phyloP scores from a whole-genome alignment of 257 asterid genomes.

The Gentiana dahurica region DNA sequence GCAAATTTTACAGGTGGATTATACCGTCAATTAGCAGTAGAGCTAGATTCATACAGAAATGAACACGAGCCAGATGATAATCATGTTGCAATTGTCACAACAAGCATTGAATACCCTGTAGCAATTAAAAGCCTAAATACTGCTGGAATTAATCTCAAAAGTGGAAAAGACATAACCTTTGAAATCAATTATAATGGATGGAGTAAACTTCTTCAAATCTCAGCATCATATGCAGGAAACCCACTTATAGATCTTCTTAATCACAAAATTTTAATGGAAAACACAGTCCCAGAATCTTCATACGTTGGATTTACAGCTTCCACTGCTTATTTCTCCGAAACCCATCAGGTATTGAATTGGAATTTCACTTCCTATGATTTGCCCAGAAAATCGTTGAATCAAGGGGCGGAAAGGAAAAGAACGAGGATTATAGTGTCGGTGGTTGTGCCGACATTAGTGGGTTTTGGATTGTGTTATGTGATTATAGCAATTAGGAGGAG shows the following conservation, averaged over 20 bases:
- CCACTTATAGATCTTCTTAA: constrained; percentile 21
- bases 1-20: constrained; percentile 23
- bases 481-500: constrained; percentile 17
- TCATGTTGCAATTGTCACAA: constrained; percentile 49
- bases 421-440: constrained; percentile 16
- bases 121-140: constrained; percentile 38
- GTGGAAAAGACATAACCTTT: constrained; percentile 32
- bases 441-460: constrained; percentile 20
- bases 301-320: constrained; percentile 57
- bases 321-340: constrained; percentile 37
- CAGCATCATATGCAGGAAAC: constrained; percentile 30
- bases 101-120: constrained; percentile 38
- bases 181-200: constrained; percentile 48
- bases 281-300: constrained; percentile 33
- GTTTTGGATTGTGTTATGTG: constrained; percentile 9
- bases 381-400: constrained; percentile 23
- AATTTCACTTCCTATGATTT: constrained; percentile 37
- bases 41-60: constrained; percentile 47
- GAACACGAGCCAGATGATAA: constrained; percentile 41
- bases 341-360: constrained; percentile 54
- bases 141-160: constrained; percentile 33
- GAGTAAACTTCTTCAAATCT: constrained; percentile 29
- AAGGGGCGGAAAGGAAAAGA: constrained; percentile 14
- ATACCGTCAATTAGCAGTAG: constrained; percentile 48
- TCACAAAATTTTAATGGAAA: constrained; percentile 33